These are phyloP conservation scores for Ganoderma lingzhi DNA, from an alignment of 1,284 basidiomycete species.

Conservation along the genomic window DNA sequence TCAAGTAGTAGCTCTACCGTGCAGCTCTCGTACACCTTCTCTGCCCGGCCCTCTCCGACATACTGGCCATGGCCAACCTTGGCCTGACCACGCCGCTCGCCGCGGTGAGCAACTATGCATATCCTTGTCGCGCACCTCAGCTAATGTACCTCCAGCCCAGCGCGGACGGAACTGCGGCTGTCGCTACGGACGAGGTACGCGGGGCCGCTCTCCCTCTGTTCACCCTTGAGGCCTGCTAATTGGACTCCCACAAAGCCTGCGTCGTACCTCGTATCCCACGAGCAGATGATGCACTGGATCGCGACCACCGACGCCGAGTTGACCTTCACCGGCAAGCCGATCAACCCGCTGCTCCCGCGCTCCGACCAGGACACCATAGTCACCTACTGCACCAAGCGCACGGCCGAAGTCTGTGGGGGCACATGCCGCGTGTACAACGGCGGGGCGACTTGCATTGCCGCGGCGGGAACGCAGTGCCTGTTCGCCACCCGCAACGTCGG, in stretches of 20 bases:
- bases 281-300: constrained; percentile 16
- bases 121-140: neutral
- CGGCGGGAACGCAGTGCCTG: constrained; percentile 1
- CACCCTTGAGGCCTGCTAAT: neutral
- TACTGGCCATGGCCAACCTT: neutral
- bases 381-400: neutral
- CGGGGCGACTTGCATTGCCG: constrained; percentile 2
- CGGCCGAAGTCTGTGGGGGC: neutral
- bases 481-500: neutral
- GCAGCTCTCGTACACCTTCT: neutral
- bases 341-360: constrained; percentile 8
- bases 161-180: neutral
- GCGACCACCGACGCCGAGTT: constrained; percentile 18
- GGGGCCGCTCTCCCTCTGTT: neutral
- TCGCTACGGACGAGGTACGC: neutral
- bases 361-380: constrained; percentile 2
- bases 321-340: constrained; percentile 14
- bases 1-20: neutral
- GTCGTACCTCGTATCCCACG: neutral
- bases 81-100: neutral
- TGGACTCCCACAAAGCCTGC: neutral
- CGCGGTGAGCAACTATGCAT: neutral
- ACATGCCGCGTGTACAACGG: constrained; percentile 15
- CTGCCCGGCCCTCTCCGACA: neutral
- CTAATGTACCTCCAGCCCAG: neutral